phyloP scores from a whole-genome alignment of 108 stramenopile species.

The Halocafeteria seosinensis region DNA sequence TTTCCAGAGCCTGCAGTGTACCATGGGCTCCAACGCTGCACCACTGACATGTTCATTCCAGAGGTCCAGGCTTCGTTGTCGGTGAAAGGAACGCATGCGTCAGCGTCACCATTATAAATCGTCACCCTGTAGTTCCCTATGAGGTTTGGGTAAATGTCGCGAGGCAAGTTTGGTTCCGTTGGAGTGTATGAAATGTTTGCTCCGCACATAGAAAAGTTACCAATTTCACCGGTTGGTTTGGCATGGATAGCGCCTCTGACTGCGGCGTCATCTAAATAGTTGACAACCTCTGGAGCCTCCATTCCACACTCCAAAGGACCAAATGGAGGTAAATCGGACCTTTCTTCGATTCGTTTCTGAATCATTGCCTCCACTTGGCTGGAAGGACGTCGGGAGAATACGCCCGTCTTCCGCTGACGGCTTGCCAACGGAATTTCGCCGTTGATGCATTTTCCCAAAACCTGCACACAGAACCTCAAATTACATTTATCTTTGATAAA shows the following conservation, averaged over 20 bases:
- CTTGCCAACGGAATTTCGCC: neutral
- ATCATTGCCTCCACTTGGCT: neutral
- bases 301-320: slow-evolving; percentile 30
- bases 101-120: slow-evolving; percentile 30
- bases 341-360: neutral
- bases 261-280: slow-evolving; percentile 13
- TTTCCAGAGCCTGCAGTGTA: no score
- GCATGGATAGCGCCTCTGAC: slow-evolving; percentile 21
- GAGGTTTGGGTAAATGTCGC: slow-evolving; percentile 21
- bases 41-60: neutral
- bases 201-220: neutral
- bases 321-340: neutral
- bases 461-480: neutral
- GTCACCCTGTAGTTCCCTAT: slow-evolving; percentile 7
- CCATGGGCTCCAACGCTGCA: neutral
- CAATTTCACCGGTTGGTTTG: neutral
- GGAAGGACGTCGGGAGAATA: neutral
- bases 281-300: slow-evolving; percentile 6
- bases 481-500: slow-evolving; percentile 18
- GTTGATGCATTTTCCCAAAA: neutral
- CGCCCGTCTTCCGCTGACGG: neutral
- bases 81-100: slow-evolving; percentile 28
- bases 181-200: slow-evolving; percentile 18
- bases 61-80: slow-evolving; percentile 22
- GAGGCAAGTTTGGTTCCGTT: slow-evolving; percentile 22